Evolutionary conservation across 495 filamentous ascomycete species (phyloP).

Genomic region (Schizothecium vesticola): DNA sequence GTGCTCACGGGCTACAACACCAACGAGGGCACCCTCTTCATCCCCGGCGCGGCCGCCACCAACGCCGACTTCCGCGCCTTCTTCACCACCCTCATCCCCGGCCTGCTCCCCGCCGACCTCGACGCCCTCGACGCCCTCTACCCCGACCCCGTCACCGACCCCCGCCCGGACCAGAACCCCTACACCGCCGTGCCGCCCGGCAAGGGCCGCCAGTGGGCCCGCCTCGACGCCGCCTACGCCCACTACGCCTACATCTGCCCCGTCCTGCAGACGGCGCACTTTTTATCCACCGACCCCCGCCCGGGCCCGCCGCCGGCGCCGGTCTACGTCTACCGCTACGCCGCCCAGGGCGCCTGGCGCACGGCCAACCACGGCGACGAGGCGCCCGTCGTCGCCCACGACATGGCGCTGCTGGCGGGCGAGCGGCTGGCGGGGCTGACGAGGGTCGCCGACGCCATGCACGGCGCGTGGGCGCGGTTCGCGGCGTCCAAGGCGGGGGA

Average conservation of each 20-base stretch:
- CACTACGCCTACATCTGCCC: slow-evolving; percentile 66
- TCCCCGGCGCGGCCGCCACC: slow-evolving; percentile 41
- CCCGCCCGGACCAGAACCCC: slow-evolving; percentile 14
- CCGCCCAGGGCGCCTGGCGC: slow-evolving; percentile 42
- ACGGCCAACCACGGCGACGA: slow-evolving; percentile 59
- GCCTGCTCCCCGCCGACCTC: slow-evolving; percentile 41
- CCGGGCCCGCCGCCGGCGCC: background rate
- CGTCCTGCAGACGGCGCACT: slow-evolving; percentile 55
- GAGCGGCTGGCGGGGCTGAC: slow-evolving; percentile 38
- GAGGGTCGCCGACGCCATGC: slow-evolving; percentile 48
- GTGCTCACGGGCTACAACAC: slow-evolving; percentile 62
- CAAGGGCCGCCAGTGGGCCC: slow-evolving; percentile 51
- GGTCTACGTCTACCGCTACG: slow-evolving; percentile 58
- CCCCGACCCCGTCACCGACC: slow-evolving; percentile 45
- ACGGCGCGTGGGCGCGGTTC: slow-evolving; percentile 54
- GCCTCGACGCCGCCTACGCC: slow-evolving; percentile 57
- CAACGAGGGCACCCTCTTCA: slow-evolving; percentile 59
- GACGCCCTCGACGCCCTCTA: slow-evolving; percentile 50
- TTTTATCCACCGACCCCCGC: slow-evolving; percentile 29
- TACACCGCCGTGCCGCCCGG: slow-evolving; percentile 27
- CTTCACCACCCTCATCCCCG: slow-evolving; percentile 52
- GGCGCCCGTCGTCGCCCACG: slow-evolving; percentile 51
- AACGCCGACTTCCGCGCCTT: slow-evolving; percentile 49
- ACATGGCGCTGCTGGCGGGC: slow-evolving; percentile 32
- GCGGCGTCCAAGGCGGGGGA: slow-evolving; percentile 39